A percentile compares a stretch with the other conserved stretches of the same genome.
phyloP scores from a whole-genome alignment of 441 rosid species.

The Sinapis alba region DNA sequence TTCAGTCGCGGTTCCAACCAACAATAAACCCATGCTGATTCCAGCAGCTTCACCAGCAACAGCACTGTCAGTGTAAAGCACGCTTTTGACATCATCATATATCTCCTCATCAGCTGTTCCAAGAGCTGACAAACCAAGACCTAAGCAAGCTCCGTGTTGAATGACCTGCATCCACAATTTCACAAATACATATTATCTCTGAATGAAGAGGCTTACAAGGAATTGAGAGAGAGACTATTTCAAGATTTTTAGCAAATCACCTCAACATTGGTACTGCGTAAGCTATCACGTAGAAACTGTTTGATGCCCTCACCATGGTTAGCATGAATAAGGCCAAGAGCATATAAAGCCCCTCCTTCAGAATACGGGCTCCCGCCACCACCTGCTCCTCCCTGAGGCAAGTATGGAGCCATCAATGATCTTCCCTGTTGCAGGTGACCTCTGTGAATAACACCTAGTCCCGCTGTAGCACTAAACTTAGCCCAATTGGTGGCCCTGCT shows the following conservation, averaged over 20 bases:
- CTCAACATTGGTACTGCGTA: slow-evolving; percentile 89
- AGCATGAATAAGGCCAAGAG: slow-evolving; percentile 95
- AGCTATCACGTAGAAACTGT: slow-evolving; percentile 89
- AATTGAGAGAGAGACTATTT: not conserved
- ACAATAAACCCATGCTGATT: slow-evolving; percentile 93
- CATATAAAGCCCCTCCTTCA: slow-evolving; percentile 98
- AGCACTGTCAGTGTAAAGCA: slow-evolving; percentile 86
- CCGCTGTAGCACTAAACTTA: slow-evolving; percentile 96
- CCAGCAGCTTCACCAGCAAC: slow-evolving; percentile 99
- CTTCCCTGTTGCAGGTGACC: slow-evolving; percentile 98
- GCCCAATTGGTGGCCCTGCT: slow-evolving; percentile 99
- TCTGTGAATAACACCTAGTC: slow-evolving; percentile 96
- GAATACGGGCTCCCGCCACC: slow-evolving; percentile 98
- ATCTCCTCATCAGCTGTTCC: slow-evolving; percentile 98
- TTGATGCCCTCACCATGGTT: slow-evolving; percentile 99
- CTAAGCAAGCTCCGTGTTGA: slow-evolving; percentile 99
- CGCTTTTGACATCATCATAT: slow-evolving; percentile 84
- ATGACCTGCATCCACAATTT: slow-evolving; percentile 64
- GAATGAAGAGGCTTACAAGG: slow-evolving; percentile 22
- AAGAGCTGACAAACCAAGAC: slow-evolving; percentile 96
- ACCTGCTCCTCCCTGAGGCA: slow-evolving; percentile 95
- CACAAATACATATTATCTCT: not conserved
- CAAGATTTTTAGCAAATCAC: slow-evolving; percentile 47
- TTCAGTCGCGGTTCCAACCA: slow-evolving; percentile 99
- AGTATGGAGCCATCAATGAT: slow-evolving; percentile 95